Evolutionary conservation across 148 eudicot species (phyloP).

Genomic region (Agrostemma githago): DNA sequence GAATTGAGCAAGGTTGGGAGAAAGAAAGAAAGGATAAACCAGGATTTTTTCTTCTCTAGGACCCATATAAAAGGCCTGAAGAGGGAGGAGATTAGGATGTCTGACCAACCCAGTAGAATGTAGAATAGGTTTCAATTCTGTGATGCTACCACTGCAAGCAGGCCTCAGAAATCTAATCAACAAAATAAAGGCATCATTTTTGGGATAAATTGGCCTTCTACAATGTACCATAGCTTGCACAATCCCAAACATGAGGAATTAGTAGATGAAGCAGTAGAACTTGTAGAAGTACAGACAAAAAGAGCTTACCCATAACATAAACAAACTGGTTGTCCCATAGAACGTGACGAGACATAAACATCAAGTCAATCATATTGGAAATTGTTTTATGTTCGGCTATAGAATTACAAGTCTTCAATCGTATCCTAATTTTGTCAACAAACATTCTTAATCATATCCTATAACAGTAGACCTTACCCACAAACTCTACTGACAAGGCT

Average conservation of each 20-base stretch:
- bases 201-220: constrained; percentile 57
- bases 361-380: no score
- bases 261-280: no score
- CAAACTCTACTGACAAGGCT: constrained; percentile 54
- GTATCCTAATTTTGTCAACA: constrained; percentile 13
- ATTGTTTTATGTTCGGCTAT: no score
- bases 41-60: constrained; percentile 84
- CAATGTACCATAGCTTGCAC: constrained; percentile 84
- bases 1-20: constrained; percentile 62
- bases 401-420: constrained; percentile 38
- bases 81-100: constrained; percentile 80
- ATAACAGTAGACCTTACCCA: constrained; percentile 21
- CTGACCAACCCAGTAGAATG: constrained; percentile 56
- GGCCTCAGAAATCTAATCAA: constrained; percentile 87
- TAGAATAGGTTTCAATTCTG: constrained; percentile 45
- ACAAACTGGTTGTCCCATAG: no score
- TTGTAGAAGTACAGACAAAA: no score
- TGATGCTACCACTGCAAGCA: constrained; percentile 49
- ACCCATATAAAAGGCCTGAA: constrained; percentile 72
- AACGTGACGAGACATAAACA: no score
- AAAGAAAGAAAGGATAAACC: constrained; percentile 65
- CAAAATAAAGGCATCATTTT: constrained; percentile 8
- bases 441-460: constrained; percentile 28
- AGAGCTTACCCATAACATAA: no score
- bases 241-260: no score